Base-by-base conservation (phyloP, 441 rosid species). In the Gossypium gossypioides region DNA sequence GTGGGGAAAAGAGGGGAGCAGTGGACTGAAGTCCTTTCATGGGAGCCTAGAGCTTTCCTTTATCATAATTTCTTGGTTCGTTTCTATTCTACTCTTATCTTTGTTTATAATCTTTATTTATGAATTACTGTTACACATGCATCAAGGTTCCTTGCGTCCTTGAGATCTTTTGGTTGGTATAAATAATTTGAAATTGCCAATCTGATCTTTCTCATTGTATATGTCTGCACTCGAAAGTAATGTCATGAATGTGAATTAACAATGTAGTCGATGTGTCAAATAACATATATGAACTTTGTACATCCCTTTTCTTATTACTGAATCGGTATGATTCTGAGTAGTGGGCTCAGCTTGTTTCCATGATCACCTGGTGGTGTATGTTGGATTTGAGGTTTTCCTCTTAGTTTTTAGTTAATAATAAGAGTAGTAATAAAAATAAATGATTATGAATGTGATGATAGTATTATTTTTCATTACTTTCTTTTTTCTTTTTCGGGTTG, bases 31-130 rank as follows among this genome's bases (percentile, higher is more conserved):
- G 77, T 89, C 29, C 77, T 89, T 37, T 79, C 93, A 32, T 87
- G 90, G 88, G 90, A 89, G 74, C 93, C 93, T 7, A 77, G 93
- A 66, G 89, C 91, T 77, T 84, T 81, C 76, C 27, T 89, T 60
- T 89, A 87, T 75, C 94, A 87, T 29, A 82, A 80, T 73, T 83
- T 89, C 75, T 77, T 89, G 90, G 93, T 87, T 69, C 75, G 86
- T 72, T 73, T 61, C 2, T 29, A 15, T 4, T 32, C 25, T 68
- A 25, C 37, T 9, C 1, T 3, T 3, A 19, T 13, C 25, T 1
- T 34, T 37, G 22, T 40, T 40, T 40, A 37, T 25, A 58, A 22
- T 22, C 4, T 0, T 24, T 15, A 6, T 51, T 42, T 22, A 18
- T 50, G 19, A 40, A 52, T 50, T 18, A 6, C 9, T 34, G 40